A percentile compares a stretch with the other conserved stretches of the same genome.
Evolutionary conservation across 257 asterid genomes (phyloP).

Genomic region (Leonotis leonurus): DNA sequence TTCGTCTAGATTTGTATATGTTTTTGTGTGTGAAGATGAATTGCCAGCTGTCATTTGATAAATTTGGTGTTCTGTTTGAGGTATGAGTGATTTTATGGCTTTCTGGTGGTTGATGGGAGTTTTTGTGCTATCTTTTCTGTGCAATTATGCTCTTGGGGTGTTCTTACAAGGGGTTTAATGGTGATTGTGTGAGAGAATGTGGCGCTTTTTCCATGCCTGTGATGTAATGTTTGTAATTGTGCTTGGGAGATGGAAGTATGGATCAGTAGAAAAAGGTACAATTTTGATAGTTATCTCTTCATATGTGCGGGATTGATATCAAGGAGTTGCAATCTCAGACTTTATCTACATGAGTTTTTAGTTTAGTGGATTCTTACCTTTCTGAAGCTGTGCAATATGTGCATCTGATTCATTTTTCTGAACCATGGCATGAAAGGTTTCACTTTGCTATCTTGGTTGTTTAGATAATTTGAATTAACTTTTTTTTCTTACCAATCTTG

Average conservation of each 20-base stretch:
- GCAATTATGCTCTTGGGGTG: not conserved
- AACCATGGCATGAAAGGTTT: not conserved
- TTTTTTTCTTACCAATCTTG: constrained; percentile 10
- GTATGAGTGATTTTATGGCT: not conserved
- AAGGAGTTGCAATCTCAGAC: not conserved
- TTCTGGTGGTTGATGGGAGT: not conserved
- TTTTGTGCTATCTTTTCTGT: not conserved
- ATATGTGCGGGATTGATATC: not conserved
- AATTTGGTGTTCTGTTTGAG: not conserved
- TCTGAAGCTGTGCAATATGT: not conserved
- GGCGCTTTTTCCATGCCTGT: not conserved
- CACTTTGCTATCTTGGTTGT: not conserved
- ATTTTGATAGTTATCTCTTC: not conserved
- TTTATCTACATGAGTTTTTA: not conserved
- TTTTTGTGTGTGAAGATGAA: not conserved
- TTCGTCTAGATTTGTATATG: not conserved
- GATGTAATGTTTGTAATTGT: not conserved
- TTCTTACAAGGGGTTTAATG: not conserved
- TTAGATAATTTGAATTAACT: not conserved
- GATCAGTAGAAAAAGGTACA: not conserved
- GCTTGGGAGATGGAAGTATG: not conserved
- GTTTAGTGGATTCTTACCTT: not conserved
- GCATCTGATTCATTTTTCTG: not conserved
- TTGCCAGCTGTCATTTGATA: not conserved
- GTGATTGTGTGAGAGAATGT: not conserved